A percentile compares a stretch with the other conserved stretches of the same genome.
These are phyloP conservation scores for Carex parvula DNA, from an alignment of 176 grass and related monocot genomes.

Conservation along the genomic window DNA sequence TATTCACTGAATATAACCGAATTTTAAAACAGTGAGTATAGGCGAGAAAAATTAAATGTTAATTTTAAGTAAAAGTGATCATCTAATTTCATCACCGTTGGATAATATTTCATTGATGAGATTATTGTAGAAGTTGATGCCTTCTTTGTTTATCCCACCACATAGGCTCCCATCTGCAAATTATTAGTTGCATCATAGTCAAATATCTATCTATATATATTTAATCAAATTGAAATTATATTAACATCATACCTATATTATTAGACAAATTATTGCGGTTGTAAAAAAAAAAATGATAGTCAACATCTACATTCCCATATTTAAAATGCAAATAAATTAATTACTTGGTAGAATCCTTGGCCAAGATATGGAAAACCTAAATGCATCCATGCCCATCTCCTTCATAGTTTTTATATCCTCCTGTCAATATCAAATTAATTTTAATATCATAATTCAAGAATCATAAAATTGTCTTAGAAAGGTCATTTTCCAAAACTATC, in stretches of 20 bases:
- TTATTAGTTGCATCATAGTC: too few relatives aligned
- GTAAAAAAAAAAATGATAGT: background rate
- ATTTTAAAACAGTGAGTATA: too few relatives aligned
- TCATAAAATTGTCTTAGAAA: background rate
- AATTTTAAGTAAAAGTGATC: too few relatives aligned
- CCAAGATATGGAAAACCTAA: conserved; percentile 60
- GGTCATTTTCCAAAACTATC: background rate
- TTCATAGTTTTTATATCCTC: conserved; percentile 42
- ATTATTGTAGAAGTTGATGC: conserved; percentile 54
- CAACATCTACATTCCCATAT: background rate
- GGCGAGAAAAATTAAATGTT: too few relatives aligned
- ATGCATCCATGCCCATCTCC: conserved; percentile 57
- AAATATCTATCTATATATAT: too few relatives aligned
- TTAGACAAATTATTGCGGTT: background rate
- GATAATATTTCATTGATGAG: conserved; percentile 52
- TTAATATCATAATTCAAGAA: background rate
- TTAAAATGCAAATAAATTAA: conserved; percentile 21
- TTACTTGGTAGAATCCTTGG: conserved; percentile 57
- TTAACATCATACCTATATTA: background rate
- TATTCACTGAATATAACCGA: too few relatives aligned
- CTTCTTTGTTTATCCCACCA: conserved; percentile 57
- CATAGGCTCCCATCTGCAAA: conserved; percentile 42
- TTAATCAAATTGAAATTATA: background rate
- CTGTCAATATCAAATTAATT: conserved; percentile 5
- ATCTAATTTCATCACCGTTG: conserved; percentile 26